phyloP scores from a whole-genome alignment of 139 green algal genomes.

The Deuterostichococcus epilithicus region DNA sequence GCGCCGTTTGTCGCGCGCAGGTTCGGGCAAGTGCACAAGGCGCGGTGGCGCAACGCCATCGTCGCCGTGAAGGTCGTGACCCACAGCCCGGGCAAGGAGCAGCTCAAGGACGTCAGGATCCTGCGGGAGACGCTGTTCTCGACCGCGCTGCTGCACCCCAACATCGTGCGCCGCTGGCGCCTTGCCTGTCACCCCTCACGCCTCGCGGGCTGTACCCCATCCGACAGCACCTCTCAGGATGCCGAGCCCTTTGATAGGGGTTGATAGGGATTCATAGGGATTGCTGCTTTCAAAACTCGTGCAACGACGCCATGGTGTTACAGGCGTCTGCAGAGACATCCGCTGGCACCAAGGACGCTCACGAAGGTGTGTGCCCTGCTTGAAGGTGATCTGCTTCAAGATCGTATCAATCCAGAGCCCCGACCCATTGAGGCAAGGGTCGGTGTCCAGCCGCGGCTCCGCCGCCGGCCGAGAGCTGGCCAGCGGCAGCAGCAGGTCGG shows the following conservation, averaged over 20 bases:
- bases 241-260: too few species aligned
- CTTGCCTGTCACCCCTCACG: too few species aligned
- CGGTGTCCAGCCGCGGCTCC: neutral
- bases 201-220: too few species aligned
- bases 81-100: constrained; percentile 7
- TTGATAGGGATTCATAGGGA: too few species aligned
- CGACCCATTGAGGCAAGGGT: neutral
- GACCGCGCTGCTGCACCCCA: constrained; percentile 20
- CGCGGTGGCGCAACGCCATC: constrained; percentile 23
- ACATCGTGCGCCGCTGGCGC: constrained; percentile 23
- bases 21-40: neutral
- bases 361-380: too few species aligned
- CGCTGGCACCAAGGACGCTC: too few species aligned
- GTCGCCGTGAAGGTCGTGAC: constrained; percentile 39
- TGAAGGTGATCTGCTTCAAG: constrained; percentile 14
- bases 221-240: too few species aligned
- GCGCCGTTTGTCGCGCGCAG: too few species aligned
- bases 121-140: constrained; percentile 25
- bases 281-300: too few species aligned
- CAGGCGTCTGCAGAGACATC: too few species aligned
- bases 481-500: neutral
- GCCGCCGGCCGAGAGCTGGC: too few species aligned
- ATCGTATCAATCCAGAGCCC: constrained; percentile 7
- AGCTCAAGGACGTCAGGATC: constrained; percentile 1
- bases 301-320: too few species aligned